phyloP scores from a whole-genome alignment of 495 filamentous ascomycete species.

The Talaromyces adpressus region DNA sequence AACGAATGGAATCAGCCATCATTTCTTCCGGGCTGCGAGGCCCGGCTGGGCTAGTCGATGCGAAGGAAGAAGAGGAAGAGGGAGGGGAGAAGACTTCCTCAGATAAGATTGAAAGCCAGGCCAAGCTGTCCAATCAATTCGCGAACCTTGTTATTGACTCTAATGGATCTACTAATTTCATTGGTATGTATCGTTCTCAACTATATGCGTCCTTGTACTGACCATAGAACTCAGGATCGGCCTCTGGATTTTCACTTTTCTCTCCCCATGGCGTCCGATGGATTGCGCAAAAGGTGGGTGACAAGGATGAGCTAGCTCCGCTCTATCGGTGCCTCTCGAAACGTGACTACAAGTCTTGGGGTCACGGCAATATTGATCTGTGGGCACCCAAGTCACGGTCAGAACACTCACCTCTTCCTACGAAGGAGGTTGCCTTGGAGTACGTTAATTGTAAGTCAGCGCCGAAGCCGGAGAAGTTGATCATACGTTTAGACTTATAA shows the following conservation, averaged over 20 bases:
- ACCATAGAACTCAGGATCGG: not conserved
- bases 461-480: not conserved
- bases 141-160: constrained; percentile 4
- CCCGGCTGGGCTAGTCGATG: not conserved
- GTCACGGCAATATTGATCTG: not conserved
- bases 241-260: constrained; percentile 6
- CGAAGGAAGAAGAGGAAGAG: not conserved
- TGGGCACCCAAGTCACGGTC: constrained; percentile 3
- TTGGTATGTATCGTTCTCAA: not conserved
- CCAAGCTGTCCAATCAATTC: constrained; percentile 2
- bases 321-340: not conserved
- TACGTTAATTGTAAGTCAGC: constrained; percentile 3
- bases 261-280: constrained; percentile 2
- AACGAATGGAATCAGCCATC: constrained; percentile 5
- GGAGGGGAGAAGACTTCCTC: not conserved
- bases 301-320: constrained; percentile 2
- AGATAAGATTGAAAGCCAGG: constrained; percentile 5
- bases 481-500: not conserved
- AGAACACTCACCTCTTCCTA: constrained; percentile 2
- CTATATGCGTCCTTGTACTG: not conserved
- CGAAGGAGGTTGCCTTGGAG: not conserved
- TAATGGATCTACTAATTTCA: constrained; percentile 6
- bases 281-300: constrained; percentile 2
- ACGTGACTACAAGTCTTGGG: constrained; percentile 4
- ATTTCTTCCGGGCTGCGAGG: constrained; percentile 3